Evolutionary conservation across 768 basidiomycete genomes (phyloP).

Genomic region (Lyophyllum decastes): DNA sequence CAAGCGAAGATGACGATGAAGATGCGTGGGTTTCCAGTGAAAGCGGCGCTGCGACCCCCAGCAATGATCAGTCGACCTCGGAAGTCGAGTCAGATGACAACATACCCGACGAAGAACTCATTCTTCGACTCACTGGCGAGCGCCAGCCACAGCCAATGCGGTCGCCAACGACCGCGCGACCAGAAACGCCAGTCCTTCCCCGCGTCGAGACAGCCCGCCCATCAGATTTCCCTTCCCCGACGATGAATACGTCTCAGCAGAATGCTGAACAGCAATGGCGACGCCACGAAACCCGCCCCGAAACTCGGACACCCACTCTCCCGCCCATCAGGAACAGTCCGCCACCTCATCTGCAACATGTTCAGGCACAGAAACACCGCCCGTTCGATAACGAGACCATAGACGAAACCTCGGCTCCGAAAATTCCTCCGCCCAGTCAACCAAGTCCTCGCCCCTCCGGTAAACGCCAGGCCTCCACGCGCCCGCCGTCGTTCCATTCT

Average conservation of each 20-base stretch:
- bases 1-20: conserved; percentile 51
- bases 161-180: conserved; percentile 4
- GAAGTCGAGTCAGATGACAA: conserved; percentile 38
- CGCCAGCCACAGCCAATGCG: conserved; percentile 12
- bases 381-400: neutral
- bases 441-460: conserved; percentile 30
- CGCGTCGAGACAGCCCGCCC: conserved; percentile 39
- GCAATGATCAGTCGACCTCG: conserved; percentile 46
- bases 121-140: conserved; percentile 18
- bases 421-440: conserved; percentile 20
- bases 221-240: conserved; percentile 27
- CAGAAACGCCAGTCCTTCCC: conserved; percentile 21
- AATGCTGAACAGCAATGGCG: neutral
- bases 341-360: conserved; percentile 7
- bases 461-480: conserved; percentile 47
- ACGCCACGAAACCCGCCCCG: conserved; percentile 8
- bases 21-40: conserved; percentile 82
- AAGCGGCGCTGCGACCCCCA: conserved; percentile 73
- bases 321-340: conserved; percentile 15
- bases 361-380: conserved; percentile 4
- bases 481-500: conserved; percentile 68
- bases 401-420: neutral
- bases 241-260: conserved; percentile 6
- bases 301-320: conserved; percentile 15
- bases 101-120: conserved; percentile 22